Evolutionary conservation across 306 rosid genomes (phyloP).

Genomic region (Carpinus viminea): DNA sequence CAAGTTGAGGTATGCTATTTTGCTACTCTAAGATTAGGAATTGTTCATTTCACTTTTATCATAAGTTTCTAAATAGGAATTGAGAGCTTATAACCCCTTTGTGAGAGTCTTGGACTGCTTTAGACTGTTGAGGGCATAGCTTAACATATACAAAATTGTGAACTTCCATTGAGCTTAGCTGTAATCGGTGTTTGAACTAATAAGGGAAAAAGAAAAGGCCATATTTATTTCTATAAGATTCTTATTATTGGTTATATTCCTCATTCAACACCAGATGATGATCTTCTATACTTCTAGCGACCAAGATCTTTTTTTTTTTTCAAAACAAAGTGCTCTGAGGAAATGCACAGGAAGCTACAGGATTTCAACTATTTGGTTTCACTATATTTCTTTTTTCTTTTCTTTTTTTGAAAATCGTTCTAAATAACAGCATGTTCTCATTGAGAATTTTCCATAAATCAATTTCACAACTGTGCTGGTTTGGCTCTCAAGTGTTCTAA

Average conservation of each 20-base stretch:
- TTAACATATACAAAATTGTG: background rate
- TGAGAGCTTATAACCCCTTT: background rate
- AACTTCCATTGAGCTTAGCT: background rate
- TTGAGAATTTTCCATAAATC: background rate
- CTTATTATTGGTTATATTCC: background rate
- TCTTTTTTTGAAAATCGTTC: background rate
- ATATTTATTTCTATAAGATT: background rate
- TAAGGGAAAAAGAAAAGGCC: background rate
- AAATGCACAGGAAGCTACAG: background rate
- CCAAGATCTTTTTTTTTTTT: background rate
- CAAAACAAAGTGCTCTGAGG: background rate
- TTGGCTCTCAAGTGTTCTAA: slow-evolving; percentile 14
- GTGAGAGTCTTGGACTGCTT: background rate
- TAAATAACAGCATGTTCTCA: background rate
- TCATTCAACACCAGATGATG: background rate
- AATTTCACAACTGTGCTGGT: background rate
- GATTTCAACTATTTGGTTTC: background rate
- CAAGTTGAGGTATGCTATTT: slow-evolving; percentile 90
- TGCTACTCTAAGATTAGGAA: background rate
- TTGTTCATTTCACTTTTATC: slow-evolving; percentile 1
- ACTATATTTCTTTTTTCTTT: background rate
- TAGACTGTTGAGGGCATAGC: background rate
- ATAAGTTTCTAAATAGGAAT: background rate
- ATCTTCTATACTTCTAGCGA: background rate
- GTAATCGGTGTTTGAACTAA: background rate